Percentiles rank a stretch among this genome's conserved stretches.
Evolutionary conservation across 2,329 filamentous ascomycete species (phyloP).

Genomic region (Lasiodiplodia sp.): DNA sequence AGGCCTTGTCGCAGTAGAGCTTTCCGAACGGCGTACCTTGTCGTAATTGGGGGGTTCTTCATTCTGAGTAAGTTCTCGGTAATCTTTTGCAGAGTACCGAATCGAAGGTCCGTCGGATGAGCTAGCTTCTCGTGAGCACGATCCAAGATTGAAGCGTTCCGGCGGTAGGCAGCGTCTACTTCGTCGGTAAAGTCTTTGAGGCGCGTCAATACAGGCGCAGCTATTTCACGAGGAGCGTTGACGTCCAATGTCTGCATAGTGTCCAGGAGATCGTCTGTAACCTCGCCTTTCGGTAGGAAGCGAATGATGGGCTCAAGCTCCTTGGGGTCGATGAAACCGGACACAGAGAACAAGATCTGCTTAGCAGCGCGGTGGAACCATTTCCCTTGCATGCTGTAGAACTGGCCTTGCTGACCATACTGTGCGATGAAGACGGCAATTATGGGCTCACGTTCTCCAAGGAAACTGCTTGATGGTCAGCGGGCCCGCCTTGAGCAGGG

Average conservation of each 20-base stretch:
- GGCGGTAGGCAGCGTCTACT: slow-evolving; percentile 57
- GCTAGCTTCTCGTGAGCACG: slow-evolving; percentile 57
- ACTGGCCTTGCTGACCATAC: slow-evolving; percentile 51
- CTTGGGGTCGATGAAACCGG: slow-evolving; percentile 55
- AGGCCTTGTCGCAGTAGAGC: slow-evolving; percentile 67
- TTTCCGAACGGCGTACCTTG: slow-evolving; percentile 74
- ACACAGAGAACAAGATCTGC: slow-evolving; percentile 57
- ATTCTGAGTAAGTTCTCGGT: slow-evolving; percentile 51
- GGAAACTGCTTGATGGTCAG: not conserved
- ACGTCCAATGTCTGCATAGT: slow-evolving; percentile 47
- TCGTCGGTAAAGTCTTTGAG: slow-evolving; percentile 54
- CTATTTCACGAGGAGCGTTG: slow-evolving; percentile 54
- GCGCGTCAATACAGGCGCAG: slow-evolving; percentile 51
- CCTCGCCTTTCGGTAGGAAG: slow-evolving; percentile 57
- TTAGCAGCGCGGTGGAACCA: slow-evolving; percentile 52
- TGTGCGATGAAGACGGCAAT: slow-evolving; percentile 59
- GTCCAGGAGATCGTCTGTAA: slow-evolving; percentile 43
- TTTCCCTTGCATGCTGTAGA: slow-evolving; percentile 58
- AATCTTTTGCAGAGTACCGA: slow-evolving; percentile 57
- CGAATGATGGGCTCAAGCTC: slow-evolving; percentile 57
- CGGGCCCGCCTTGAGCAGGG: not conserved
- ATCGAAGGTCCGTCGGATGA: slow-evolving; percentile 51
- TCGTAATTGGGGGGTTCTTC: slow-evolving; percentile 53
- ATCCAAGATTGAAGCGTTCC: slow-evolving; percentile 55
- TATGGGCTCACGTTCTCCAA: slow-evolving; percentile 45